Base-by-base conservation (phyloP, 805 yeast genomes). In the Metschnikowia gruessii region DNA sequence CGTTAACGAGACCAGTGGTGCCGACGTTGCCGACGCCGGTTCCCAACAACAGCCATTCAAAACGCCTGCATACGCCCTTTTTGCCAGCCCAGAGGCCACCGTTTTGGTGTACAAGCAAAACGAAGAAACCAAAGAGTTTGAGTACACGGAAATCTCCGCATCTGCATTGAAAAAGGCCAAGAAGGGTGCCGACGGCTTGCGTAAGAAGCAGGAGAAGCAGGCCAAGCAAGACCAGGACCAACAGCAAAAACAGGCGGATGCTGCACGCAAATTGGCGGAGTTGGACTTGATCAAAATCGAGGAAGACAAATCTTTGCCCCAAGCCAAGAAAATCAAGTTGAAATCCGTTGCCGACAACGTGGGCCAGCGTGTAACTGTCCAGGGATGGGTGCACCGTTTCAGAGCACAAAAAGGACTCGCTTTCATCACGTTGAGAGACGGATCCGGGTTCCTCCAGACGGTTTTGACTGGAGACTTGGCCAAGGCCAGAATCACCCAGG, bases 331-430 rank as follows among this genome's bases (percentile, higher is more conserved):
- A 61, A 76, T 82, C 65, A 91, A 88, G 70, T 79, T 94, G 59
- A 66, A 72, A 51, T 57, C 76, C 9, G 66, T 83, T 42, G 76
- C 76, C 48, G 75, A 70, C 5, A 60, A 68, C 59, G 76, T 89
- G 35, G 94, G 82, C 48, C 57, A 72, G 52, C 82, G 99, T 67
- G 89, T 89, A 44, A 64, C 75, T 46, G 84, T 92, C 37, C 82
- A 82, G 54, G 99, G 99, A 52, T 94, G 99, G 99, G 77, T 94
- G 51, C 99, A 94, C 69, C 85, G 99, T 66, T 76, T 95, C 59
- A 84, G 99, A 68, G 58, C 81, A 37, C 98, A 94, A 69, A 94
- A 95, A 74, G 96, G 95, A 38, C 79, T 89, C 39, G 94, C 86
- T 15, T 94, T 94, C 65, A 65, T 95, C 48, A 94, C 95, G 35